Evolutionary conservation across 1,284 basidiomycete species (phyloP).

Genomic region (Cronartium quercuum): DNA sequence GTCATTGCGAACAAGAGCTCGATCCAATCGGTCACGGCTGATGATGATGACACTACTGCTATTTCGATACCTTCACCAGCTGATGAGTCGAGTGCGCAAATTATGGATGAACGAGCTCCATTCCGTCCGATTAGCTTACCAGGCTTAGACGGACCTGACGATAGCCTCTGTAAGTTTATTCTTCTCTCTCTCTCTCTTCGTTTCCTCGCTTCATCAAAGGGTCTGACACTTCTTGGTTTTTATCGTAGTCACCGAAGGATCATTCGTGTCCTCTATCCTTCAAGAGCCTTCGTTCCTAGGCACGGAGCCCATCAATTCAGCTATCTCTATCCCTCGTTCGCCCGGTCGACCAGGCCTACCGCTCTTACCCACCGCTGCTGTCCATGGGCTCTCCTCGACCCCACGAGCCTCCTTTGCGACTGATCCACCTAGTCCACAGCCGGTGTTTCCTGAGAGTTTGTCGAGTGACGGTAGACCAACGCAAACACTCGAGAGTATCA

Average conservation of each 20-base stretch:
- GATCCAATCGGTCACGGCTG: not conserved
- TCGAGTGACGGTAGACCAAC: not conserved
- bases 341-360: not conserved
- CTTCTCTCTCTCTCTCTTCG: not conserved
- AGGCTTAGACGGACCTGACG: conserved; percentile 19
- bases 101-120: not conserved
- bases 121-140: conserved; percentile 20
- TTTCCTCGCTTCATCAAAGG: not conserved
- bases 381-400: conserved; percentile 27
- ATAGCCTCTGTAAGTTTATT: conserved; percentile 22
- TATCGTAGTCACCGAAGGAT: conserved; percentile 29
- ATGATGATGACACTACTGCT: not conserved
- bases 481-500: not conserved
- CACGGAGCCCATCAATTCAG: conserved; percentile 6
- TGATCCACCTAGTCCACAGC: conserved; percentile 13
- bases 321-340: not conserved
- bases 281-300: conserved; percentile 21
- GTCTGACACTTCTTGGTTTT: not conserved
- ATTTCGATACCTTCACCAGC: not conserved
- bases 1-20: not conserved
- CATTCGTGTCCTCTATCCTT: conserved; percentile 29
- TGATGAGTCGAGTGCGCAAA: not conserved
- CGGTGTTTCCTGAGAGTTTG: not conserved
- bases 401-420: conserved; percentile 27
- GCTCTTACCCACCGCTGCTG: not conserved